Percentiles rank a stretch among this genome's conserved stretches.
These are phyloP conservation scores for Clitoria ternatea DNA, from an alignment of 306 rosid species.

Conservation along the genomic window DNA sequence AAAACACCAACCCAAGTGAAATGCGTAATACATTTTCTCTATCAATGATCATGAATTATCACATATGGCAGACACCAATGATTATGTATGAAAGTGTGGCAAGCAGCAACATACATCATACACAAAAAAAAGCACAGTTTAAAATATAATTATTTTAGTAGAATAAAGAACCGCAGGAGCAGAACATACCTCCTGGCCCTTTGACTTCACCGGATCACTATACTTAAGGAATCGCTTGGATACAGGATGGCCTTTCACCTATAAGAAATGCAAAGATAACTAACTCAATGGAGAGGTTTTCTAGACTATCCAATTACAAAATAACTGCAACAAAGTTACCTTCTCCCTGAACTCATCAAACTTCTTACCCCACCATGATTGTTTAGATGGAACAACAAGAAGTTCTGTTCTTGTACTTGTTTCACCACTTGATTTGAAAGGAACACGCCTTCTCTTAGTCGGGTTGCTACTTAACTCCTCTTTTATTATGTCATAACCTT, in stretches of 20 bases:
- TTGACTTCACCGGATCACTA: constrained; percentile 73
- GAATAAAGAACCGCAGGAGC: constrained; percentile 13
- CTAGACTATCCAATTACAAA: not conserved
- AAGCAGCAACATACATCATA: constrained; percentile 8
- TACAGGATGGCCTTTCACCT: constrained; percentile 63
- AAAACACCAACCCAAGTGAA: constrained; percentile 17
- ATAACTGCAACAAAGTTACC: constrained; percentile 37
- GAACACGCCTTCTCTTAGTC: constrained; percentile 52
- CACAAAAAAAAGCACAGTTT: not conserved
- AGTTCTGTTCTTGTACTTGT: constrained; percentile 68
- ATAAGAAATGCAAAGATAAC: constrained; percentile 10
- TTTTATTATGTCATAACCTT: constrained; percentile 69
- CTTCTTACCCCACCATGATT: constrained; percentile 71
- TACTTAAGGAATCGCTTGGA: constrained; percentile 50
- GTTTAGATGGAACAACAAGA: constrained; percentile 56
- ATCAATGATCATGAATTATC: not conserved
- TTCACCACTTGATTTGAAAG: constrained; percentile 49
- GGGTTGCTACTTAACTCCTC: constrained; percentile 75
- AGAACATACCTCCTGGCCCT: constrained; percentile 74
- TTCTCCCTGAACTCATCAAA: constrained; percentile 72
- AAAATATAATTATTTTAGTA: not conserved
- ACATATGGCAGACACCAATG: not conserved
- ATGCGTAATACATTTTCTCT: not conserved
- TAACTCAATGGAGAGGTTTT: constrained; percentile 2
- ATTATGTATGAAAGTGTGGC: not conserved